Conservation (phyloP, 2,329 filamentous ascomycete species). For the Penicillium freii region DNA sequence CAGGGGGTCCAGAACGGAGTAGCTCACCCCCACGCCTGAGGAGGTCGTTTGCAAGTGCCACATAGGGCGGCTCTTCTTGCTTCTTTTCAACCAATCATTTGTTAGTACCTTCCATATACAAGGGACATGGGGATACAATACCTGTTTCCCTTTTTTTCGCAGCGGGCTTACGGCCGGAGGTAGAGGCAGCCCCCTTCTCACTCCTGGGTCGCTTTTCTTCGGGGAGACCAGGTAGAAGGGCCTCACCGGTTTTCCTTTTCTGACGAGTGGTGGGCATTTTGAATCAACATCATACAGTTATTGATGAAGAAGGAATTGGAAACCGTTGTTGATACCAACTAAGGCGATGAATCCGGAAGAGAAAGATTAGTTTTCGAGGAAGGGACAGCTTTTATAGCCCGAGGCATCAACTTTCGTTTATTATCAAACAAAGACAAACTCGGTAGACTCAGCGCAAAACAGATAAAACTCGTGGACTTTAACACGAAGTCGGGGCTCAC, state of each 20-base stretch:
- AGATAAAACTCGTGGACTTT: not conserved
- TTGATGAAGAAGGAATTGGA: not conserved
- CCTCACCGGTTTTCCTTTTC: not conserved
- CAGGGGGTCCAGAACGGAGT: too few species aligned
- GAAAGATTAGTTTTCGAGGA: not conserved
- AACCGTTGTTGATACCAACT: not conserved
- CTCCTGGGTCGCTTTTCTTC: not conserved
- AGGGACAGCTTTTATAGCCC: not conserved
- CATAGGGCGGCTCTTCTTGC: not conserved
- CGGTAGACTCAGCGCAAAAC: not conserved
- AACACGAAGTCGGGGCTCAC: not conserved
- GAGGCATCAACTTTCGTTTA: not conserved
- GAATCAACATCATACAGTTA: not conserved
- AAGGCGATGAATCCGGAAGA: not conserved
- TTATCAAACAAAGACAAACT: not conserved
- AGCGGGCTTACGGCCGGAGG: not conserved
- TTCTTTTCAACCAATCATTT: not conserved
- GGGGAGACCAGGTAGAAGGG: not conserved
- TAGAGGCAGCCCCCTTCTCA: not conserved
- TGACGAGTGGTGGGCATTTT: not conserved
- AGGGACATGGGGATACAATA: not conserved
- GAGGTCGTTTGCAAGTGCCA: not conserved
- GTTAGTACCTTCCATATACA: not conserved
- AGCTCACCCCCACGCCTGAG: not conserved
- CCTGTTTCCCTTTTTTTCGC: not conserved